Evolutionary conservation across 2,329 filamentous ascomycete genomes (phyloP).

Genomic region (Trichoderma koningiopsis): DNA sequence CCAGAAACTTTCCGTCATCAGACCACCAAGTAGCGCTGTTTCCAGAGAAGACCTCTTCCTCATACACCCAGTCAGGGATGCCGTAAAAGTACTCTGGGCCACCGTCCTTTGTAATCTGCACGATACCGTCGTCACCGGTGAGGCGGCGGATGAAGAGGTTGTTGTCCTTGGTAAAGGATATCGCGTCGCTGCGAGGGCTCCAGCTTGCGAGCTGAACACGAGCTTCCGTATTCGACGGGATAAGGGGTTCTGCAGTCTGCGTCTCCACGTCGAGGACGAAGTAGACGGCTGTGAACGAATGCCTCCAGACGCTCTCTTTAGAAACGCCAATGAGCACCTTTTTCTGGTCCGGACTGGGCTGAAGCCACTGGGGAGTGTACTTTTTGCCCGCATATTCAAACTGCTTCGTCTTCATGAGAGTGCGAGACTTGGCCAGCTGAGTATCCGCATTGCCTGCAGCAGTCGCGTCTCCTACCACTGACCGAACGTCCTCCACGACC

Average conservation of each 20-base stretch:
- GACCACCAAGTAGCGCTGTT: slow-evolving; percentile 96
- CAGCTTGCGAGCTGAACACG: slow-evolving; percentile 83
- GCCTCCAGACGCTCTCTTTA: slow-evolving; percentile 76
- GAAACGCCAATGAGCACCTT: slow-evolving; percentile 83
- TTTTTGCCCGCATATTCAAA: slow-evolving; percentile 63
- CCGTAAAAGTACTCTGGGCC: slow-evolving; percentile 91
- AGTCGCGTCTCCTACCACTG: slow-evolving; percentile 35
- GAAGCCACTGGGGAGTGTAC: slow-evolving; percentile 62
- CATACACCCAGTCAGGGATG: slow-evolving; percentile 96
- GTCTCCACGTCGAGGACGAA: slow-evolving; percentile 89
- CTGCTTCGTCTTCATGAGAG: slow-evolving; percentile 69
- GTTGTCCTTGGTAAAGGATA: slow-evolving; percentile 89
- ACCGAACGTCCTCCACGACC: slow-evolving; percentile 82
- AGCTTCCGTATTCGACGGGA: slow-evolving; percentile 65
- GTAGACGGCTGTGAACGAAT: slow-evolving; percentile 84
- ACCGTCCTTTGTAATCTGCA: slow-evolving; percentile 82
- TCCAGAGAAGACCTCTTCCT: slow-evolving; percentile 65
- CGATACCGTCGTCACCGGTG: slow-evolving; percentile 55
- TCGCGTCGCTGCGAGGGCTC: slow-evolving; percentile 82
- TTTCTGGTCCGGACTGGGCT: slow-evolving; percentile 80
- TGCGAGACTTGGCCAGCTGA: slow-evolving; percentile 56
- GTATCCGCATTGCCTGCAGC: slow-evolving; percentile 35
- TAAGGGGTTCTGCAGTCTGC: slow-evolving; percentile 75
- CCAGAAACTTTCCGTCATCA: slow-evolving; percentile 81
- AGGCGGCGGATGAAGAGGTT: slow-evolving; percentile 80